Percentiles rank a stretch among this genome's conserved stretches.
These are phyloP conservation scores for Camelina sativa DNA, from an alignment of 345 rosid genomes.

Conservation along the genomic window DNA sequence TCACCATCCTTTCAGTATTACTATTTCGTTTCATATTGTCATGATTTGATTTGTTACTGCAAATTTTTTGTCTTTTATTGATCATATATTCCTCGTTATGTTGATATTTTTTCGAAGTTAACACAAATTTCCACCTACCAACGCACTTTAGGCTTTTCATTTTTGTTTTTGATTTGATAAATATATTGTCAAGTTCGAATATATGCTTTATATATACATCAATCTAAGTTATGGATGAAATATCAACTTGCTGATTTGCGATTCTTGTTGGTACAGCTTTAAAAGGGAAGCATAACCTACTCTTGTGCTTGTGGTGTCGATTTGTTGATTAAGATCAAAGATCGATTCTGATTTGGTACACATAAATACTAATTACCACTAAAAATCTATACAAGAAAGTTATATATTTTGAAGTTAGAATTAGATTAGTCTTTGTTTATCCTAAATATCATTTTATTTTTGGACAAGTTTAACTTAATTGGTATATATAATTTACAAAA, in stretches of 20 bases:
- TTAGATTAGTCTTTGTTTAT: neutral
- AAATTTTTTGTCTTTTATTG: conserved; percentile 19
- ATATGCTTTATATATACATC: conserved; percentile 41
- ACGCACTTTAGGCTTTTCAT: neutral
- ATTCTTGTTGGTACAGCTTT: conserved; percentile 41
- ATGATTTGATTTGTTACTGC: conserved; percentile 37
- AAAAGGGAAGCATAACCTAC: conserved; percentile 31
- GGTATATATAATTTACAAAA: neutral
- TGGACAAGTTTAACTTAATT: neutral
- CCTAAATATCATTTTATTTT: neutral
- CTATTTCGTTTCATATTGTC: conserved; percentile 26
- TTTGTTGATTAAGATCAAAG: conserved; percentile 13
- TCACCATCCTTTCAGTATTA: conserved; percentile 31
- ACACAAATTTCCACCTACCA: neutral
- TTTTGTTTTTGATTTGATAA: neutral
- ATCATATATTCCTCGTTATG: conserved; percentile 38
- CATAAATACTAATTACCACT: neutral
- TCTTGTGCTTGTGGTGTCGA: neutral
- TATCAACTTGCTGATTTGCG: conserved; percentile 35
- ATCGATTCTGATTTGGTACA: conserved; percentile 14
- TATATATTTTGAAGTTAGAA: neutral
- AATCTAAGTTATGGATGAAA: conserved; percentile 28
- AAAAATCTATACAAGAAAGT: neutral
- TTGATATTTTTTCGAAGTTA: conserved; percentile 14
- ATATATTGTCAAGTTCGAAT: conserved; percentile 37